These are phyloP conservation scores for Phytopythium helicoides DNA, from an alignment of 352 stramenopile genomes.

Conservation along the genomic window DNA sequence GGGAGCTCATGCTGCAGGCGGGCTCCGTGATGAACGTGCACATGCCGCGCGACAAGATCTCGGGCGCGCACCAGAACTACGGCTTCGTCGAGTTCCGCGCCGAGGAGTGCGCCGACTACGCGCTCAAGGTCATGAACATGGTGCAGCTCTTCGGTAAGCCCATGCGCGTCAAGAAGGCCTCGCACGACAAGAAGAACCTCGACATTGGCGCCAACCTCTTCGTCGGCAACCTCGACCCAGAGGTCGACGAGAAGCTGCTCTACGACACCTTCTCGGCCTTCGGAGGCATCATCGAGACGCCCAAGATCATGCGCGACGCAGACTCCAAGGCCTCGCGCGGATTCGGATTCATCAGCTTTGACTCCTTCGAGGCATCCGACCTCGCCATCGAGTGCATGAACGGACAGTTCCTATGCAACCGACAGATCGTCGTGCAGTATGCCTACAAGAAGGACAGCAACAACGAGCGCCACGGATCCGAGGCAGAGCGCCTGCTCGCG, in stretches of 20 bases:
- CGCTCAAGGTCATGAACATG: conserved; percentile 99
- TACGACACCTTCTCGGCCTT: conserved; percentile 99
- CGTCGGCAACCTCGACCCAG: conserved; percentile 94
- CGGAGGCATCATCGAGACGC: conserved; percentile 95
- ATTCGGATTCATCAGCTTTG: conserved; percentile 98
- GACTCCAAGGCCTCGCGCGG: conserved; percentile 92
- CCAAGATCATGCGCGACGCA: conserved; percentile 94
- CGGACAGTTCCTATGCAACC: conserved; percentile 97
- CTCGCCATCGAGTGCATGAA: conserved; percentile 99
- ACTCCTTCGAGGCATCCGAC: conserved; percentile 97
- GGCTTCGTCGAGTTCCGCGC: conserved; percentile 99
- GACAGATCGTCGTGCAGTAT: conserved; percentile 98
- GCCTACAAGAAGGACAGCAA: conserved; percentile 98
- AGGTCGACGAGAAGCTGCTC: conserved; percentile 99
- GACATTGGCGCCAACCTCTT: conserved; percentile 99
- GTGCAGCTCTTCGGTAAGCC: conserved; percentile 97
- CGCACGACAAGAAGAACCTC: conserved; percentile 93
- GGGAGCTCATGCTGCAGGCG: conserved; percentile 95
- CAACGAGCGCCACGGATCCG: conserved; percentile 90
- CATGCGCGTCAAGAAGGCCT: conserved; percentile 96
- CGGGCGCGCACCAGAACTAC: conserved; percentile 94
- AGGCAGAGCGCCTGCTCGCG: conserved; percentile 85
- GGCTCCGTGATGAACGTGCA: conserved; percentile 97
- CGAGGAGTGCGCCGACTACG: conserved; percentile 97
- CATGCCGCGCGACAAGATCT: conserved; percentile 99